phyloP scores from a whole-genome alignment of 2,329 filamentous ascomycete species.

The Macroventuria anomochaeta region DNA sequence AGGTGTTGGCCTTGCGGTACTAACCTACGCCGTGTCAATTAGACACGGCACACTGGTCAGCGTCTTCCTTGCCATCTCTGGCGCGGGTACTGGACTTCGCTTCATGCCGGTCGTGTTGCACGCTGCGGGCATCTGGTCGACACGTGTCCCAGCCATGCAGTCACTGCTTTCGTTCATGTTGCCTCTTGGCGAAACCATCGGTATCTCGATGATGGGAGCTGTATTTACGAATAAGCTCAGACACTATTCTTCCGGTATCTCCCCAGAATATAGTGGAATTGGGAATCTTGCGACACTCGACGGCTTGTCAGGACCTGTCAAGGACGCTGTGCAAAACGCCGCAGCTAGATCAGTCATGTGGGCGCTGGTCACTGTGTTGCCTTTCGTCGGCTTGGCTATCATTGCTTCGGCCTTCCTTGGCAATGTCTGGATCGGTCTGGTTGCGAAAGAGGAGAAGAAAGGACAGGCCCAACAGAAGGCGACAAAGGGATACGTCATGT shows the following conservation, averaged over 20 bases:
- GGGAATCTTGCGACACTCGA: conserved; percentile 44
- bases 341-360: conserved; percentile 67
- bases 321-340: conserved; percentile 50
- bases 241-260: conserved; percentile 35
- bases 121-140: conserved; percentile 66
- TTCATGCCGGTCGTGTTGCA: conserved; percentile 71
- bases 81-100: conserved; percentile 68
- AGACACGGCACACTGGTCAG: conserved; percentile 61
- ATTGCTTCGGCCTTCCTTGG: conserved; percentile 56
- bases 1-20: conserved; percentile 63
- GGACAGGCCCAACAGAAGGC: conserved; percentile 9
- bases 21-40: conserved; percentile 63
- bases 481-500: conserved; percentile 31
- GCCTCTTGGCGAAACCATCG: conserved; percentile 69
- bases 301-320: conserved; percentile 48
- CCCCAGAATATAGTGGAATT: conserved; percentile 29
- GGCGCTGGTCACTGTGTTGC: conserved; percentile 67
- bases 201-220: conserved; percentile 70
- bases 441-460: conserved; percentile 31
- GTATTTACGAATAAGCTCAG: conserved; percentile 68
- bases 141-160: conserved; percentile 64
- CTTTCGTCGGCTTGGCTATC: conserved; percentile 61
- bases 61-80: conserved; percentile 70
- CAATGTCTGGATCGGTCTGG: conserved; percentile 59
- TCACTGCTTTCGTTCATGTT: conserved; percentile 65